phyloP scores from a whole-genome alignment of 2,329 filamentous ascomycete species.

The Zymoseptoria pseudotritici region DNA sequence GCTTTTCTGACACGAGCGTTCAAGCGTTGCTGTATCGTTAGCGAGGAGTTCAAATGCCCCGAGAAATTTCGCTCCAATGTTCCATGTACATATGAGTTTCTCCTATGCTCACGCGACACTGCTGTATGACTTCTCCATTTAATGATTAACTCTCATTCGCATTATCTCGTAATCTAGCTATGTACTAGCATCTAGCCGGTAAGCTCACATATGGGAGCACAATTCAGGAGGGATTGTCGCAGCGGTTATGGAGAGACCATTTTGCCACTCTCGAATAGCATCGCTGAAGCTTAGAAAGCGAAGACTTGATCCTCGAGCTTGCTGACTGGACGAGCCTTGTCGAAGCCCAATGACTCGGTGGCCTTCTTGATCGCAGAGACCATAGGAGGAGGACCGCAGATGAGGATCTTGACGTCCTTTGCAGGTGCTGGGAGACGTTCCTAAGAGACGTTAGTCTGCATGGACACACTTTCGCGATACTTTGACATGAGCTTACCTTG shows the following conservation, averaged over 20 bases:
- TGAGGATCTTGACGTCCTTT: slow-evolving; percentile 81
- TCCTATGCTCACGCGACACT: neutral
- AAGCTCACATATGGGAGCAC: no score
- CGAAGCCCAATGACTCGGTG: slow-evolving; percentile 77
- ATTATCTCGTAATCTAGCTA: no score
- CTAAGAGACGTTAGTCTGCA: slow-evolving; percentile 34
- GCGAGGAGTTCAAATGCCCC: neutral
- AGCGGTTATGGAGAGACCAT: neutral
- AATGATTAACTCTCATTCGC: no score
- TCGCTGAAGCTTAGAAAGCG: slow-evolving; percentile 58
- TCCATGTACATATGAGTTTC: neutral
- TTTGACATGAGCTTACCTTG: slow-evolving; percentile 45
- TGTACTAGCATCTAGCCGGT: no score
- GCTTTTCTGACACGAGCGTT: neutral
- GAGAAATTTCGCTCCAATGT: neutral
- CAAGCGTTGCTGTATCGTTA: neutral
- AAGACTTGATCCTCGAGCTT: slow-evolving; percentile 98
- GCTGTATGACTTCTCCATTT: no score
- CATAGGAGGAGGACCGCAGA: slow-evolving; percentile 97
- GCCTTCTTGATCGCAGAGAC: slow-evolving; percentile 95
- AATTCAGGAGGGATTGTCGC: no score
- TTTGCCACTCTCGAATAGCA: neutral
- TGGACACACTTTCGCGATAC: neutral
- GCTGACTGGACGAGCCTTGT: slow-evolving; percentile 89
- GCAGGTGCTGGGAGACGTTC: slow-evolving; percentile 76